A percentile compares a stretch with the other conserved stretches of the same genome.
phyloP scores from a whole-genome alignment of 176 grass and related monocot genomes.

The Avena atlantica region DNA sequence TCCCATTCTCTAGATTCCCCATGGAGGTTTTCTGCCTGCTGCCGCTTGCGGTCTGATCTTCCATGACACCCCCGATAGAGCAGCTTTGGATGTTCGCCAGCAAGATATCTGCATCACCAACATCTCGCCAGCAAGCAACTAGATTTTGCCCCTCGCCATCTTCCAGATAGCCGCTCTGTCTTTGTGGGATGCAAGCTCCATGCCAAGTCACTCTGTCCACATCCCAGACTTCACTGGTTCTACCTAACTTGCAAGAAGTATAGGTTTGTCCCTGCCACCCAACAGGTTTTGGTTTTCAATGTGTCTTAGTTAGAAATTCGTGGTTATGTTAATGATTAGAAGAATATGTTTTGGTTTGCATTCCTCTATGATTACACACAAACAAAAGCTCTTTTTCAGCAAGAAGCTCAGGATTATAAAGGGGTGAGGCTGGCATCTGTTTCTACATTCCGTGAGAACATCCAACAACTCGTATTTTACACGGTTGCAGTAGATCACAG shows the following conservation, averaged over 20 bases:
- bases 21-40: neutral
- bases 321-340: neutral
- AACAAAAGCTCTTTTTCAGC: neutral
- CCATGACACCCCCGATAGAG: neutral
- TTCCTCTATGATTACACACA: conserved; percentile 17
- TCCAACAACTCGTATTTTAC: neutral
- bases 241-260: neutral
- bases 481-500: neutral
- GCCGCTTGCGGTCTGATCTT: neutral
- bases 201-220: neutral
- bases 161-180: neutral
- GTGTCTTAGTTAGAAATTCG: neutral
- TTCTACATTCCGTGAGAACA: neutral
- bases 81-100: neutral
- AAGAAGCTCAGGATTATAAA: neutral
- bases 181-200: neutral
- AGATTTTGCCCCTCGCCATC: neutral
- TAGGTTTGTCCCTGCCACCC: neutral
- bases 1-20: too few relatives aligned
- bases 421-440: neutral
- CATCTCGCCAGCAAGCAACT: neutral
- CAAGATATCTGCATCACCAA: neutral
- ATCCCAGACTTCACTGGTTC: neutral
- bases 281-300: neutral
- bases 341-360: neutral